These are phyloP conservation scores for Digitaria exilis DNA, from an alignment of 202 grass and related monocot genomes.

Conservation along the genomic window DNA sequence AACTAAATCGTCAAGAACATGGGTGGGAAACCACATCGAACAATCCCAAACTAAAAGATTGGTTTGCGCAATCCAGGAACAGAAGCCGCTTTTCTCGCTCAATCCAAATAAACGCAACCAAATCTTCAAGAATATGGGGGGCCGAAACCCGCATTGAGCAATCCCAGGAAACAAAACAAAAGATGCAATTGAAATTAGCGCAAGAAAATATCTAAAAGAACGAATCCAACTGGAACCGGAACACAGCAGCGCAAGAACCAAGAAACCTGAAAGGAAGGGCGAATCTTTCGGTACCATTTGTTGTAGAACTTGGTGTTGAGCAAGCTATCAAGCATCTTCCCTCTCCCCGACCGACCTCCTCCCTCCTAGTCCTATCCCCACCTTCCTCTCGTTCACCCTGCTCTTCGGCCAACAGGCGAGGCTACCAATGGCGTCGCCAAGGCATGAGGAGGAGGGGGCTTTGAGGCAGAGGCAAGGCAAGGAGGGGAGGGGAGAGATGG, in stretches of 20 bases:
- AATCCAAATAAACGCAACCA: not conserved
- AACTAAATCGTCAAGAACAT: not conserved
- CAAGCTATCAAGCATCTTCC: slow-evolving; percentile 71
- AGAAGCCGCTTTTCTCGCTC: not conserved
- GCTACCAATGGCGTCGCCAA: slow-evolving; percentile 36
- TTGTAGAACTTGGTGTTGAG: slow-evolving; percentile 86
- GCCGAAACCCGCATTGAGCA: slow-evolving; percentile 10
- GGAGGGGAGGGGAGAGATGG: not conserved
- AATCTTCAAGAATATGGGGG: not conserved
- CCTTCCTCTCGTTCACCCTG: not conserved
- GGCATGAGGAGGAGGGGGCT: slow-evolving; percentile 34
- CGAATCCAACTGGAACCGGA: not conserved
- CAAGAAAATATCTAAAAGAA: slow-evolving; percentile 19
- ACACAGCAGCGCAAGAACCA: not conserved
- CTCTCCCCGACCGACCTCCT: not conserved
- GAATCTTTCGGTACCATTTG: slow-evolving; percentile 52
- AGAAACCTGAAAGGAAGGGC: not conserved
- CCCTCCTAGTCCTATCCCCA: not conserved
- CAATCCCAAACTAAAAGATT: too few relatives aligned
- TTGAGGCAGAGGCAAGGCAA: slow-evolving; percentile 1
- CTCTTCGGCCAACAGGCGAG: slow-evolving; percentile 7
- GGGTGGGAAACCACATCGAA: too few relatives aligned
- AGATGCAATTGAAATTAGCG: not conserved
- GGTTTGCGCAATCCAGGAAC: slow-evolving; percentile 20
- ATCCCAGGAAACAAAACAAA: not conserved